phyloP scores from a whole-genome alignment of 192 early-diverging fungal species.

The Coemansia javaensis region DNA sequence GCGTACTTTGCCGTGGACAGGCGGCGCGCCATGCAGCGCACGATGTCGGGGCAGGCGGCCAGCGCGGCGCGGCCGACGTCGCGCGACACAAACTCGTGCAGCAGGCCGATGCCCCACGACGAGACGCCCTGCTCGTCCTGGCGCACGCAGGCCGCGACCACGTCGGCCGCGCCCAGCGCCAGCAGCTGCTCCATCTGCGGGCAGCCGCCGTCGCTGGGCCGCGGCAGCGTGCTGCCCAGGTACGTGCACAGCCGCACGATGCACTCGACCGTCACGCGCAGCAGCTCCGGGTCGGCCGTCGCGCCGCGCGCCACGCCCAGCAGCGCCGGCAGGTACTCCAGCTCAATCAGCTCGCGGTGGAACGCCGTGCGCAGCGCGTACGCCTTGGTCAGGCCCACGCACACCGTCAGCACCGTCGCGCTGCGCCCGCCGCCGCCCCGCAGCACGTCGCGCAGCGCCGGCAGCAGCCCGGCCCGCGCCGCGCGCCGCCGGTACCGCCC shows the following conservation, averaged over 20 bases:
- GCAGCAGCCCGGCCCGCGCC: slow-evolving; percentile 14
- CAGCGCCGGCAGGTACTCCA: slow-evolving; percentile 28
- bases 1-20: slow-evolving; percentile 35
- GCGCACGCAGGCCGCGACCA: slow-evolving; percentile 27
- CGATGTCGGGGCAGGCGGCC: slow-evolving; percentile 21
- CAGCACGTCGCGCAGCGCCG: slow-evolving; percentile 8
- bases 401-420: slow-evolving; percentile 10
- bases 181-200: slow-evolving; percentile 27
- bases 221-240: neutral
- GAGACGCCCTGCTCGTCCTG: slow-evolving; percentile 38
- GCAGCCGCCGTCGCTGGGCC: neutral
- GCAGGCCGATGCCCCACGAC: slow-evolving; percentile 47
- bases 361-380: slow-evolving; percentile 24
- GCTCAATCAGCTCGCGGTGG: slow-evolving; percentile 22
- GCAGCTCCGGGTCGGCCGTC: slow-evolving; percentile 14
- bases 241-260: slow-evolving; percentile 43
- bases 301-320: slow-evolving; percentile 21
- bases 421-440: neutral
- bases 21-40: slow-evolving; percentile 34
- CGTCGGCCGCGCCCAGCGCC: slow-evolving; percentile 21
- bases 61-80: slow-evolving; percentile 24
- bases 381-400: slow-evolving; percentile 10
- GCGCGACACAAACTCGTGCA: slow-evolving; percentile 48
- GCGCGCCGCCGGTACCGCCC: slow-evolving; percentile 9
- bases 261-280: slow-evolving; percentile 33